phyloP scores from a whole-genome alignment of 768 basidiomycete genomes.

The Termitomyces sp. region DNA sequence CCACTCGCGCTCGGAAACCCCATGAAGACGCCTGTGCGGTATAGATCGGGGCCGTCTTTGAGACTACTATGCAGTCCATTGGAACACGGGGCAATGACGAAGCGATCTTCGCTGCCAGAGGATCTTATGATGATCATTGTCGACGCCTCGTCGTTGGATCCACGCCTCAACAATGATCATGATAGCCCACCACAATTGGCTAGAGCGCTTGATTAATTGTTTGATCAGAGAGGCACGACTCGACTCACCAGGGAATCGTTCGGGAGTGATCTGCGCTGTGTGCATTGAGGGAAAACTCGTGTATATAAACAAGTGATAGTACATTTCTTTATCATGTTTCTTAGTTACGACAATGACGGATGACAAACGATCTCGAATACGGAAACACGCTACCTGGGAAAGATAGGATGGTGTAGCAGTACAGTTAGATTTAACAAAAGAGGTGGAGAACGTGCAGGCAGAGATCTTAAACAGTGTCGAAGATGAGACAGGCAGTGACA shows the following conservation, averaged over 20 bases:
- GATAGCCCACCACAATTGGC: neutral
- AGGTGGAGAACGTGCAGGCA: neutral
- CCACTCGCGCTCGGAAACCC: neutral
- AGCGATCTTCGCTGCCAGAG: slow-evolving; percentile 14
- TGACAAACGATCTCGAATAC: neutral
- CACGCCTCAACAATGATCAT: slow-evolving; percentile 1
- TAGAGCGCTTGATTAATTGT: neutral
- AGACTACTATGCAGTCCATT: neutral
- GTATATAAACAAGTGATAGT: slow-evolving; percentile 12
- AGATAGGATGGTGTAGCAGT: neutral
- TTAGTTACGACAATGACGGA: slow-evolving; percentile 7
- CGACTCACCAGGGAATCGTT: slow-evolving; percentile 5
- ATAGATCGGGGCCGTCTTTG: neutral
- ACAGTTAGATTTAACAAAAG: neutral
- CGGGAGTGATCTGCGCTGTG: neutral
- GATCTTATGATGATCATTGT: slow-evolving; percentile 5
- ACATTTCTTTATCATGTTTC: slow-evolving; percentile 11
- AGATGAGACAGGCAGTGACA: neutral
- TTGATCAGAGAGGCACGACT: neutral
- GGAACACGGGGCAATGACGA: slow-evolving; percentile 1
- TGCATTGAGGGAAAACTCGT: slow-evolving; percentile 2
- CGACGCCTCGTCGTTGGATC: slow-evolving; percentile 12
- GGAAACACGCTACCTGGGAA: neutral
- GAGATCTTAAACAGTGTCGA: neutral
- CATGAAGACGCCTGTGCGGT: too few species aligned